Evolutionary conservation across 768 basidiomycete genomes (phyloP).

Genomic region (Suillus spraguei): DNA sequence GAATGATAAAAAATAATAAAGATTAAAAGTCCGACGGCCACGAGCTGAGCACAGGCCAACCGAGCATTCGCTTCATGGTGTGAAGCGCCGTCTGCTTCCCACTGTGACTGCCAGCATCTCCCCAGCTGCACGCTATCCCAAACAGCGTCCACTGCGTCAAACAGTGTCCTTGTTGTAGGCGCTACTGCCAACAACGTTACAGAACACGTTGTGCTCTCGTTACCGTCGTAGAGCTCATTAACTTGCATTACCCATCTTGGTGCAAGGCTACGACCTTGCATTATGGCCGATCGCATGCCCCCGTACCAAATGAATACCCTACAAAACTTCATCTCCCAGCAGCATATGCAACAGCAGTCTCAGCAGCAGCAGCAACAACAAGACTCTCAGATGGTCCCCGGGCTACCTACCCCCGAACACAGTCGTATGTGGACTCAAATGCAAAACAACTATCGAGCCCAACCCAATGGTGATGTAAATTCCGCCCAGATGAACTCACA

Average conservation of each 20-base stretch:
- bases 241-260: constrained; percentile 31
- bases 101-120: constrained; percentile 60
- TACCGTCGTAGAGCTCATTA: constrained; percentile 30
- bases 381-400: constrained; percentile 40
- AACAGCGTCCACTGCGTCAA: constrained; percentile 49
- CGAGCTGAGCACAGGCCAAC: constrained; percentile 11
- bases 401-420: constrained; percentile 53
- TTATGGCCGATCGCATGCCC: constrained; percentile 65
- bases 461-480: constrained; percentile 43
- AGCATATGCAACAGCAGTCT: constrained; percentile 41
- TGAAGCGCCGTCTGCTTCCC: constrained; percentile 52
- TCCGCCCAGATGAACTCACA: constrained; percentile 44
- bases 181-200: constrained; percentile 26
- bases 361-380: constrained; percentile 40
- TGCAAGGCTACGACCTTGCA: constrained; percentile 34
- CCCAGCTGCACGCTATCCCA: constrained; percentile 33
- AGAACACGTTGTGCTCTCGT: constrained; percentile 23
- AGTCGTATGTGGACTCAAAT: constrained; percentile 55
- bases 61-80: constrained; percentile 29
- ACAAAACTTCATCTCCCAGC: constrained; percentile 45
- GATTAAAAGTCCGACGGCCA: constrained; percentile 33
- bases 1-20: constrained; percentile 20
- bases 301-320: constrained; percentile 57
- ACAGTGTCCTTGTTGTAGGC: constrained; percentile 40
- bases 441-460: constrained; percentile 45